Conservation (phyloP, 805 yeast species). For the Grigorovia yakushimaensis region DNA sequence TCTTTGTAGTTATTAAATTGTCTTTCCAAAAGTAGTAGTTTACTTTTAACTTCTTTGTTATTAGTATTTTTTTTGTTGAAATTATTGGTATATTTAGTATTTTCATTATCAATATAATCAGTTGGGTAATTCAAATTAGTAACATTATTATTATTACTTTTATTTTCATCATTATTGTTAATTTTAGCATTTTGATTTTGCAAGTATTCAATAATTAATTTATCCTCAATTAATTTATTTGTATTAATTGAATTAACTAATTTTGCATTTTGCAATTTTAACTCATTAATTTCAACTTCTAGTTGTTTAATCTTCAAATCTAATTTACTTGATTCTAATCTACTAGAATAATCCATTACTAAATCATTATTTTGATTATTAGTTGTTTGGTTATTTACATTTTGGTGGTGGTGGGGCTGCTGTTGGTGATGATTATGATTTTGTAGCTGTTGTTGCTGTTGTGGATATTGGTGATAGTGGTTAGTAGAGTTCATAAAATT, state of each 20-base stretch:
- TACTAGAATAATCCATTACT: constrained; percentile 1
- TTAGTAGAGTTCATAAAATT: too few relatives aligned
- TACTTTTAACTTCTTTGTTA: constrained; percentile 14
- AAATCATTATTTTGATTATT: neutral
- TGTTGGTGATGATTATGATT: neutral
- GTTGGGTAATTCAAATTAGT: constrained; percentile 1
- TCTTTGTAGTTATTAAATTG: constrained; percentile 23
- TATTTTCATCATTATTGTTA: constrained; percentile 4
- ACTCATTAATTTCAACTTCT: constrained; percentile 26
- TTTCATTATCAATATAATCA: constrained; percentile 2
- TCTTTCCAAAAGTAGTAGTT: constrained; percentile 22
- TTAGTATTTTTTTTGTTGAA: too few relatives aligned
- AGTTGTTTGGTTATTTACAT: neutral
- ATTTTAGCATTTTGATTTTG: neutral
- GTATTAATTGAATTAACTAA: constrained; percentile 22
- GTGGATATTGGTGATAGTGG: constrained; percentile 3
- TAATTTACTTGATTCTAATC: constrained; percentile 5
- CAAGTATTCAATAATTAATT: constrained; percentile 9
- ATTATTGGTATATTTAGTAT: neutral
- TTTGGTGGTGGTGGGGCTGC: neutral
- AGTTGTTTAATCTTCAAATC: constrained; percentile 26
- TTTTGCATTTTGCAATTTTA: constrained; percentile 27
- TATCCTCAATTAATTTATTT: constrained; percentile 21
- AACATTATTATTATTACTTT: neutral
- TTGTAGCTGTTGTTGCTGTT: neutral